A percentile compares a stretch with the other conserved stretches of the same genome.
phyloP scores from a whole-genome alignment of 164 flowering plant genomes.

The Stephania japonica region DNA sequence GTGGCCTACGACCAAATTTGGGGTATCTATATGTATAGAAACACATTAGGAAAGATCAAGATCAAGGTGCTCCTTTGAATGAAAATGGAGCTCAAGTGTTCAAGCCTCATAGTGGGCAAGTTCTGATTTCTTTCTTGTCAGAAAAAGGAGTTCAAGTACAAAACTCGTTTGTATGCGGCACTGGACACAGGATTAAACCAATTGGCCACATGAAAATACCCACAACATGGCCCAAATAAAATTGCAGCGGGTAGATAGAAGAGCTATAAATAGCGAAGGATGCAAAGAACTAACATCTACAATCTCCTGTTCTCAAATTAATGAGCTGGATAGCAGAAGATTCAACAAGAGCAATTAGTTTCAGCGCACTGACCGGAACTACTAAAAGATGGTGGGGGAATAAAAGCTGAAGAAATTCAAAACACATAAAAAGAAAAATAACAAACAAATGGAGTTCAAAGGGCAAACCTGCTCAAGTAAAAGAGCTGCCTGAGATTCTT shows the following conservation, averaged over 20 bases:
- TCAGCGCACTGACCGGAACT: neutral
- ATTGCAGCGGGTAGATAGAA: neutral
- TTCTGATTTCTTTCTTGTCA: no score
- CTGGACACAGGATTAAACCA: no score
- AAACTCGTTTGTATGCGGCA: no score
- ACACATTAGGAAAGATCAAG: neutral
- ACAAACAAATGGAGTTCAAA: slow-evolving; percentile 5
- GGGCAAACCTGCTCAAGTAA: slow-evolving; percentile 72
- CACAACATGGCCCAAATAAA: neutral
- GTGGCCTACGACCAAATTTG: neutral
- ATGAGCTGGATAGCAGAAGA: neutral
- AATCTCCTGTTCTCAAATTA: neutral
- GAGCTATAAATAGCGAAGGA: neutral
- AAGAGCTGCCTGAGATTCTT: slow-evolving; percentile 76
- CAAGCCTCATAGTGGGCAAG: no score
- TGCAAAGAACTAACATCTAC: neutral
- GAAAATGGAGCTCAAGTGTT: neutral
- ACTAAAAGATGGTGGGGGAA: neutral
- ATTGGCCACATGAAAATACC: neutral
- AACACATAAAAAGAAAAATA: neutral
- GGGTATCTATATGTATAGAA: neutral
- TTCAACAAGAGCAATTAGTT: neutral
- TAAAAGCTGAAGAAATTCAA: neutral
- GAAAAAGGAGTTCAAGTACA: no score
- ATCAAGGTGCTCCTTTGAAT: neutral